A percentile compares a stretch with the other conserved stretches of the same genome.
Conservation (phyloP, 2,329 filamentous ascomycete species). For the Periconia digitata region DNA sequence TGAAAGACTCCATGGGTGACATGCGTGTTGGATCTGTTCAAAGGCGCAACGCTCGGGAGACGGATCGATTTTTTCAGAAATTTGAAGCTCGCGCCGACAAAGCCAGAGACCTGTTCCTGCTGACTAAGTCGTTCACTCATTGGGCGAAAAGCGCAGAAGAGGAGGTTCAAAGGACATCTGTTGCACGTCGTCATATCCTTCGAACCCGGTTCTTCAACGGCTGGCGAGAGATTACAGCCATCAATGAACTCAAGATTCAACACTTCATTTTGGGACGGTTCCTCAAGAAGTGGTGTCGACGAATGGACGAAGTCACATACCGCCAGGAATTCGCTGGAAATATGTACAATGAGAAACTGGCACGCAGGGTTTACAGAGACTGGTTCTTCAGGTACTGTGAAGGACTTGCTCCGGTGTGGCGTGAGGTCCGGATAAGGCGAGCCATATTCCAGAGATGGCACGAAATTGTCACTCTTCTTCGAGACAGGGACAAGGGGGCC, state of each 20-base stretch:
- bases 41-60: constrained; percentile 49
- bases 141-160: constrained; percentile 69
- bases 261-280: constrained; percentile 58
- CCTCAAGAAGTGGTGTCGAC: constrained; percentile 55
- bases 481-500: constrained; percentile 28
- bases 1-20: constrained; percentile 55
- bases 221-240: constrained; percentile 66
- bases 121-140: constrained; percentile 65
- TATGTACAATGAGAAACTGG: constrained; percentile 37
- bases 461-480: constrained; percentile 25
- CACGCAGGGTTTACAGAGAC: constrained; percentile 32
- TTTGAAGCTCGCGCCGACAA: constrained; percentile 62
- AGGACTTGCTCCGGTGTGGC: constrained; percentile 36
- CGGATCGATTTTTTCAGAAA: constrained; percentile 56
- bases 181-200: constrained; percentile 71
- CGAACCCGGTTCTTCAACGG: constrained; percentile 68
- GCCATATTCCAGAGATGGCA: constrained; percentile 30
- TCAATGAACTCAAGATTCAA: constrained; percentile 58
- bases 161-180: constrained; percentile 65
- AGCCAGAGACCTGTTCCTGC: constrained; percentile 66
- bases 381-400: constrained; percentile 44
- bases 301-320: constrained; percentile 39
- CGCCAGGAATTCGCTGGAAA: constrained; percentile 35
- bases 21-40: constrained; percentile 24
- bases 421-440: constrained; percentile 28